phyloP scores from a whole-genome alignment of 2,329 filamentous ascomycete species.

The Penicillium thymicola region DNA sequence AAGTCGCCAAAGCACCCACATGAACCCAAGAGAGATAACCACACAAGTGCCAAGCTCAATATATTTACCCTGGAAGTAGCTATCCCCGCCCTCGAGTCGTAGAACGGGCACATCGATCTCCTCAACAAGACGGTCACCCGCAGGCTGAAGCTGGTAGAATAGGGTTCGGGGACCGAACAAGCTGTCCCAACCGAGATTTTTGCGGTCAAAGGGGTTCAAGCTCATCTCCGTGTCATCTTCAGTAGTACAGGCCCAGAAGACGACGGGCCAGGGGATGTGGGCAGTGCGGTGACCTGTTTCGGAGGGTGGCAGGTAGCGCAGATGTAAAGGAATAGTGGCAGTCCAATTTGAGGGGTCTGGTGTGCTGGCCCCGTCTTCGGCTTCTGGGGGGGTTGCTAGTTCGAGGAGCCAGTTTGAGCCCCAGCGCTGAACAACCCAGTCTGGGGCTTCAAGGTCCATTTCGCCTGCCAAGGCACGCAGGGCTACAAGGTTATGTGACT shows the following conservation, averaged over 20 bases:
- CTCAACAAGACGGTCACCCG: conserved; percentile 50
- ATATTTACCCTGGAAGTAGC: conserved; percentile 29
- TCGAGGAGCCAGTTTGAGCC: conserved; percentile 75
- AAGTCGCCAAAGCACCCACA: conserved; percentile 67
- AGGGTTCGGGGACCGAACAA: conserved; percentile 72
- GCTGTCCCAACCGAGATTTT: conserved; percentile 80
- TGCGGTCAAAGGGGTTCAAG: conserved; percentile 78
- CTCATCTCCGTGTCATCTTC: conserved; percentile 60
- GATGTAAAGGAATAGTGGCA: conserved; percentile 69
- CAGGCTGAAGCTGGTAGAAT: conserved; percentile 74
- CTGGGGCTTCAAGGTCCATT: conserved; percentile 86
- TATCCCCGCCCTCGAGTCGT: conserved; percentile 51
- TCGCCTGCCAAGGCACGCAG: conserved; percentile 69
- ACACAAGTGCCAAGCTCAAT: conserved; percentile 57
- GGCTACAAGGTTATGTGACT: conserved; percentile 71
- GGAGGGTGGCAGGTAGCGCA: conserved; percentile 72
- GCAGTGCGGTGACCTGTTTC: conserved; percentile 53
- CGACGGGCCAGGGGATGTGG: conserved; percentile 71
- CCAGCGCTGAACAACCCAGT: conserved; percentile 74
- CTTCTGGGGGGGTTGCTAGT: conserved; percentile 54
- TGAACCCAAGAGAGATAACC: conserved; percentile 61
- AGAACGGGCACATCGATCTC: conserved; percentile 64
- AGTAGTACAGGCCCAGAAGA: conserved; percentile 86
- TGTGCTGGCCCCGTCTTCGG: background rate
- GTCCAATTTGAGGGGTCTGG: conserved; percentile 29